phyloP scores from a whole-genome alignment of 257 asterid species.

The Dorcoceras hygrometricum region DNA sequence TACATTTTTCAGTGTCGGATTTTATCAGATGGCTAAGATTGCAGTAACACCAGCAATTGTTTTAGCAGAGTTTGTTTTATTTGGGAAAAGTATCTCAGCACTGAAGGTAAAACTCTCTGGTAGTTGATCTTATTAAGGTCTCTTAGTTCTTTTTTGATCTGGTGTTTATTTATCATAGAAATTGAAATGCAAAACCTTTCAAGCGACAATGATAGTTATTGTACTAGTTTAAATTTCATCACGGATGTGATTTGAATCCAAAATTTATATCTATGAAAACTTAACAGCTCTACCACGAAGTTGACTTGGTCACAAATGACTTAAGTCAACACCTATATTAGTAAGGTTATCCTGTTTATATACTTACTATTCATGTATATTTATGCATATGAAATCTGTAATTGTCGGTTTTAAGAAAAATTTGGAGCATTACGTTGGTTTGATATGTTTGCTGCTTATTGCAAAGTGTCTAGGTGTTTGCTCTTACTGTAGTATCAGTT shows the following conservation, averaged over 20 bases:
- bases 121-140: neutral
- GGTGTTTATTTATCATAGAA: neutral
- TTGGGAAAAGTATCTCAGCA: constrained; percentile 61
- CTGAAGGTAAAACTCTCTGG: constrained; percentile 51
- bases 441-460: constrained; percentile 10
- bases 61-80: constrained; percentile 73
- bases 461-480: constrained; percentile 59
- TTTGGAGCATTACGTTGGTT: neutral
- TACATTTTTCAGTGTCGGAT: constrained; percentile 70
- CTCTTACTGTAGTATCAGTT: constrained; percentile 75
- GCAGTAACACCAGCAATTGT: constrained; percentile 97
- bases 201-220: neutral
- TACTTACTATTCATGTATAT: neutral
- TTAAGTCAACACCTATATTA: neutral
- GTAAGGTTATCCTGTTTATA: neutral
- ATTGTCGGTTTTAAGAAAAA: neutral
- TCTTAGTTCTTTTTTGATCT: neutral
- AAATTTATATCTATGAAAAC: neutral
- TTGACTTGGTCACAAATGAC: neutral
- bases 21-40: constrained; percentile 99
- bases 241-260: neutral
- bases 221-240: neutral
- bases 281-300: neutral
- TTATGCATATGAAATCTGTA: neutral
- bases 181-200: neutral